Conservation (phyloP, 2,329 filamentous ascomycete genomes). For the Fusarium kyushuense region DNA sequence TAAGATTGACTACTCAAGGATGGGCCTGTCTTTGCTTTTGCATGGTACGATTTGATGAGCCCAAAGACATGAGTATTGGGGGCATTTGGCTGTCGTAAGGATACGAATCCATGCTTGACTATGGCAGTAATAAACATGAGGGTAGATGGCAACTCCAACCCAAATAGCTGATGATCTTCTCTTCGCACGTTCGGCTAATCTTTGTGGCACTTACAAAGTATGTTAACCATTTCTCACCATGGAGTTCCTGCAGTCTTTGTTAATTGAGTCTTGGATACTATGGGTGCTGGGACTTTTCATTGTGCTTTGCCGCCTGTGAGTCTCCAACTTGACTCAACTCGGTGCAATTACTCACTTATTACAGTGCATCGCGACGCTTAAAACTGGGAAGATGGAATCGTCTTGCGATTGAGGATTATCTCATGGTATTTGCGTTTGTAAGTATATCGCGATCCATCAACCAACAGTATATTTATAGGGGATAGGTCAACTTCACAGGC, state of each 20-base stretch:
- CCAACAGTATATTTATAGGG: not conserved
- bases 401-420: slow-evolving; percentile 68
- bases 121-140: not conserved
- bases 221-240: slow-evolving; percentile 30
- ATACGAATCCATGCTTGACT: not conserved
- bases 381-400: slow-evolving; percentile 59
- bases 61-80: too few relatives aligned
- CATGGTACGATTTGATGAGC: not conserved
- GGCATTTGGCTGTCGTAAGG: not conserved
- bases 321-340: not conserved
- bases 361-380: slow-evolving; percentile 49
- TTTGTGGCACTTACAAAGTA: not conserved
- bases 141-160: not conserved
- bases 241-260: slow-evolving; percentile 44
- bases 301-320: slow-evolving; percentile 46
- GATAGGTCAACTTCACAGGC: slow-evolving; percentile 53
- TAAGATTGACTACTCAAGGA: not conserved
- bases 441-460: slow-evolving; percentile 1
- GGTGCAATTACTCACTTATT: not conserved
- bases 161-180: not conserved
- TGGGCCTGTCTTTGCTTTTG: not conserved
- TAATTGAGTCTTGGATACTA: slow-evolving; percentile 50
- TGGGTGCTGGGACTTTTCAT: slow-evolving; percentile 46
- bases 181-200: not conserved
- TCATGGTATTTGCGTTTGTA: slow-evolving; percentile 65